Evolutionary conservation across 78 protist species (phyloP), one percentile per base, ranked within the genome.

Genomic region (Thecamonas trahens): DNA sequence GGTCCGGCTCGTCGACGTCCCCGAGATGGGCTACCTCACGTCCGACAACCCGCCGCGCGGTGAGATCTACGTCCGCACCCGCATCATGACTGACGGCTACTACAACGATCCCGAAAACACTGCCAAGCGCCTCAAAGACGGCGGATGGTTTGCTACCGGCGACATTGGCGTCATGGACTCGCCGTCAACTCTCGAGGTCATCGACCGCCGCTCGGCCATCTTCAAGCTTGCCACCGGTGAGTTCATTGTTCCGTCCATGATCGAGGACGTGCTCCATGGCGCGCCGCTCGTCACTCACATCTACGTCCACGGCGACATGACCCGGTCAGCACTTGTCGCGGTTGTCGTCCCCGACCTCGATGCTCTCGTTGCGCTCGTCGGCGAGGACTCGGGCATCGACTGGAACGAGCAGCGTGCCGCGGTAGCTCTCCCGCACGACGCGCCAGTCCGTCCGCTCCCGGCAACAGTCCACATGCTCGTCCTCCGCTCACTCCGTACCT

Each of bases 21-120:
- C 75, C 32, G 62, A 70, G 14, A 70, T 70, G 75, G 75, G 75
- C 26, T 70, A 70, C 50, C 5, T 15, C 29, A 18, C 11, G 15
- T 29, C 24, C 39, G 60, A 34, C 45, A 60, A 6, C 18, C 65
- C 65, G 18, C 73, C 45, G 15, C 42, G 28, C 18, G 75, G 75
- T 11, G 75, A 70, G 67, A n/a, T 70, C 39, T 70, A 35, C 14
- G 52, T 70, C 31, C 75, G 75, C 62, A 71, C 67, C 26, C 58
- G 28, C 55, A 11, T 4, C 26, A 28, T 60, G 18, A 59, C 61
- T 71, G 6, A 4, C 26, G 75, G 75, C 26, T 70, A 70, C 68
- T 70, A 70, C 54, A 60, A 60, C 45, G 67, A 70, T 49, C 65
- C 64, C 22, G 68, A 60, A 63, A 9, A 7, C 63, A 11, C 72